These are phyloP conservation scores for Notholithocarpus densiflorus DNA, from an alignment of 306 rosid genomes.

Conservation along the genomic window DNA sequence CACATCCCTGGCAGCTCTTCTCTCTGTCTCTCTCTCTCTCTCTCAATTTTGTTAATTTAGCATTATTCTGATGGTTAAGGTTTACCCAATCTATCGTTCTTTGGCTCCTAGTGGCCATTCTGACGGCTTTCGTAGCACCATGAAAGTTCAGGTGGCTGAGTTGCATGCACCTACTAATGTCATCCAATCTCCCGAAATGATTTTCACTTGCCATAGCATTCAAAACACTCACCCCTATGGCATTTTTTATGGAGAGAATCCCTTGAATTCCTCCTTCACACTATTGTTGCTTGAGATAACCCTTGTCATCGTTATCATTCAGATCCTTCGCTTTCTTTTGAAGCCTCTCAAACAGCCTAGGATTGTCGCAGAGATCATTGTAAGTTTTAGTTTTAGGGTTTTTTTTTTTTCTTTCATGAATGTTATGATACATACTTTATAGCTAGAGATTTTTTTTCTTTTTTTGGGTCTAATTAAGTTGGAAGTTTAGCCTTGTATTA, in stretches of 20 bases:
- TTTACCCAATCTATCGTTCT: slow-evolving; percentile 22
- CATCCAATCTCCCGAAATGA: too few species aligned
- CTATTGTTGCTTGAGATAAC: slow-evolving; percentile 38
- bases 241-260: slow-evolving; percentile 43
- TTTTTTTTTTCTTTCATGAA: too few species aligned
- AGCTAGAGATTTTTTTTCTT: too few species aligned
- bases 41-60: background rate
- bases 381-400: slow-evolving; percentile 26
- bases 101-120: slow-evolving; percentile 10
- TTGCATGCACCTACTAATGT: background rate
- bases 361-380: slow-evolving; percentile 62
- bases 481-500: too few species aligned
- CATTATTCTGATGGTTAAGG: slow-evolving; percentile 48
- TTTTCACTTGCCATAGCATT: slow-evolving; percentile 6
- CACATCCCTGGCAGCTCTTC: slow-evolving; percentile 24
- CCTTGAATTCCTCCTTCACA: slow-evolving; percentile 36
- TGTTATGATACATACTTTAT: background rate
- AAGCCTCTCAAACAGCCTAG: slow-evolving; percentile 72
- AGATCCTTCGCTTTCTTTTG: slow-evolving; percentile 42
- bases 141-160: slow-evolving; percentile 2
- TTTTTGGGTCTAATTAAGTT: too few species aligned
- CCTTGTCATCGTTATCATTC: slow-evolving; percentile 29
- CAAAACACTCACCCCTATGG: background rate
- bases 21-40: slow-evolving; percentile 2
- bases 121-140: background rate